Evolutionary conservation across 1,284 basidiomycete species (phyloP).

Genomic region (Ceratobasidium sp.): DNA sequence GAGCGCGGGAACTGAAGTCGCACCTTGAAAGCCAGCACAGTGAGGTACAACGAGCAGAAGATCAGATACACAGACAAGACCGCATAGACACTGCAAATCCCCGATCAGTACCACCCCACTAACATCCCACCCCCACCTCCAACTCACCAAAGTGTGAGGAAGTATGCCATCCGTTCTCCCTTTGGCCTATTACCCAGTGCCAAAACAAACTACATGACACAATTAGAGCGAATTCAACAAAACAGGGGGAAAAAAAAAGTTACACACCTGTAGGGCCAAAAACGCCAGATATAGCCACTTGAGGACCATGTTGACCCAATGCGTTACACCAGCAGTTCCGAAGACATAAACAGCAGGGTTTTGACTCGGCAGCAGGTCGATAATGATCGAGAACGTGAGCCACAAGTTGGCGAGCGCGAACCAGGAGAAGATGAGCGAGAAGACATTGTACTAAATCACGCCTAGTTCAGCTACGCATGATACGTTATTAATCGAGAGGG

Average conservation of each 20-base stretch:
- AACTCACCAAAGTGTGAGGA: conserved; percentile 79
- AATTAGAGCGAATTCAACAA: conserved; percentile 45
- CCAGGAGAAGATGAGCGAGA: conserved; percentile 89
- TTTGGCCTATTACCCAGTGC: conserved; percentile 97
- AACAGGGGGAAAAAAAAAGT: background rate
- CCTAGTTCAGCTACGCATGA: conserved; percentile 35
- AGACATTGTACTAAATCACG: conserved; percentile 75
- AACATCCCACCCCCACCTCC: conserved; percentile 52
- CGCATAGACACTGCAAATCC: conserved; percentile 77
- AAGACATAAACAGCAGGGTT: conserved; percentile 71
- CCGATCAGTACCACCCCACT: conserved; percentile 31
- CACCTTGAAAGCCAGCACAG: conserved; percentile 81
- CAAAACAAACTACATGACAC: conserved; percentile 81
- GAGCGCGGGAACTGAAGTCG: conserved; percentile 51
- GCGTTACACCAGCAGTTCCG: conserved; percentile 76
- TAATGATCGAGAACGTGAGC: conserved; percentile 97
- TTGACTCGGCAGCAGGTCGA: conserved; percentile 84
- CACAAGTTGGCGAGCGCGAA: conserved; percentile 94
- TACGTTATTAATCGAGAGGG: conserved; percentile 1
- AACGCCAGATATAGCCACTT: conserved; percentile 93
- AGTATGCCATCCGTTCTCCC: conserved; percentile 88
- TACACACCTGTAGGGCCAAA: conserved; percentile 73
- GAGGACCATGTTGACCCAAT: conserved; percentile 87
- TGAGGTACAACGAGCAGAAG: conserved; percentile 87
- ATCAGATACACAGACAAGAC: conserved; percentile 84